Evolutionary conservation across 148 eudicot genomes (phyloP), one percentile per base, ranked within the genome.

Genomic region (Silene latifolia): DNA sequence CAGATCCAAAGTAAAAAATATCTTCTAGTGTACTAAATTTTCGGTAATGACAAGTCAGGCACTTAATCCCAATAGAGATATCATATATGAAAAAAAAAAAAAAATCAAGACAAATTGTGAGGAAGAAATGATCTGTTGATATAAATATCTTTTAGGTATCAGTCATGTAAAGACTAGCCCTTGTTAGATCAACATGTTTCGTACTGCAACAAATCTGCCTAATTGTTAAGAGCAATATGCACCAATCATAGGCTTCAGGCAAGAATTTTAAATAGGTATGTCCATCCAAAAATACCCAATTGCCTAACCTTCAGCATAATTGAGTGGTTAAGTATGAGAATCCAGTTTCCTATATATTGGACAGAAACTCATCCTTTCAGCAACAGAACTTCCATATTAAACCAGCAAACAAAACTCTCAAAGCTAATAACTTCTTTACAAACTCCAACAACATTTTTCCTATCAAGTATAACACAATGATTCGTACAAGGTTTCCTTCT

Each of bases 181-280:
- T 2, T 5, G 47, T 15, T 19, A 46, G 54, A 19, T 68, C 5
- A 67, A 4, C 54, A 27, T 44, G 27, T 20, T 67, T 44, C 56
- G 11, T 68, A 46, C 56, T 46, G 18, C 24, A 39, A 67, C n/a
- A 67, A n/a, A 67, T 39, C 23, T 39, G 70, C 70, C 70, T 67
- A 13, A 32, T 44, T 47, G 57, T 18, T 46, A 68, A 44, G 72
- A 17, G 72, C 72, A 69, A 46, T 20, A 19, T 46, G 56, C 25
- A 67, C 53, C 56, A 46, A 47, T 23, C 3, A 46, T 21, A 27
- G 72, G 72, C 72, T 47, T 46, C 72, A 68, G 18, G 17, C 71
- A 67, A 67, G 81, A 78, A 15, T 67, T 47, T 73, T 57, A 78
- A 46, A 23, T 54, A 58, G 63, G 66, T 23, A 24, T 76, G 59